phyloP scores from a whole-genome alignment of 768 basidiomycete species.

The Termitomyces sp. region DNA sequence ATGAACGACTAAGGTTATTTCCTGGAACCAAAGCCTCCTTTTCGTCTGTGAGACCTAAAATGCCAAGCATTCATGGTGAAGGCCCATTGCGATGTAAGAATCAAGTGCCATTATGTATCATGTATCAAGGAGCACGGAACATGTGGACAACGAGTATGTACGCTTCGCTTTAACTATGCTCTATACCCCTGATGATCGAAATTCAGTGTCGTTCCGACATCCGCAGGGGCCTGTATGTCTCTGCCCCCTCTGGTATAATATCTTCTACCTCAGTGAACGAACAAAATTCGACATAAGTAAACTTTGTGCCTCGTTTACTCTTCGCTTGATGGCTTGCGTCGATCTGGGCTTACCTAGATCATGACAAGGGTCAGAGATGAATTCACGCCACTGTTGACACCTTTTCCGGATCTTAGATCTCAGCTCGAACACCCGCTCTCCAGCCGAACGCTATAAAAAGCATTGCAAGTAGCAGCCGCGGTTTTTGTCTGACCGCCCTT shows the following conservation, averaged over 20 bases:
- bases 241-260: neutral
- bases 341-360: neutral
- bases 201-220: neutral
- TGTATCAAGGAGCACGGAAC: neutral
- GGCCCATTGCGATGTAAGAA: neutral
- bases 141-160: neutral
- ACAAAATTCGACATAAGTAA: neutral
- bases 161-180: neutral
- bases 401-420: neutral
- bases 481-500: neutral
- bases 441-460: slow-evolving; percentile 8
- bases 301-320: neutral
- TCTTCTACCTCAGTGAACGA: neutral
- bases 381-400: neutral
- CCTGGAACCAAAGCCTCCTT: neutral
- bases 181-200: neutral
- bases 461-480: neutral
- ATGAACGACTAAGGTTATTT: neutral
- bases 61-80: slow-evolving; percentile 1
- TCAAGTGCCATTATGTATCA: neutral
- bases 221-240: neutral
- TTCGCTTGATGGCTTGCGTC: neutral
- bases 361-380: neutral
- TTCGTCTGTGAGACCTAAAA: neutral
- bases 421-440: neutral